Evolutionary conservation across 257 asterid genomes (phyloP).

Genomic region (Jaltomata sinuosa): DNA sequence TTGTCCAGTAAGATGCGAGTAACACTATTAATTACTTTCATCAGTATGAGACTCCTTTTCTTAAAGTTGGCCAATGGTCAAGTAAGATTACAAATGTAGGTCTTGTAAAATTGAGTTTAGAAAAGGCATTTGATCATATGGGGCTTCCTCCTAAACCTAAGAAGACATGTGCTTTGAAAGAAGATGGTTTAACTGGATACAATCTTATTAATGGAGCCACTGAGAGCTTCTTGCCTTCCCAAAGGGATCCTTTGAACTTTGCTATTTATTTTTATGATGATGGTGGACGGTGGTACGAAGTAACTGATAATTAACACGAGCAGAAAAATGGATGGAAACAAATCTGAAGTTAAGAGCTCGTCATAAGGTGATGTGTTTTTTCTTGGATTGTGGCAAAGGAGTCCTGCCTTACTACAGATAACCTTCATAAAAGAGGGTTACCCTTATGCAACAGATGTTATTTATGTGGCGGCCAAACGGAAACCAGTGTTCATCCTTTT

Average conservation of each 20-base stretch:
- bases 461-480: neutral
- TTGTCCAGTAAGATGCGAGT: neutral
- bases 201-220: neutral
- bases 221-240: neutral
- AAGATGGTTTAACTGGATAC: neutral
- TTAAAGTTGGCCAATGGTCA: neutral
- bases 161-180: neutral
- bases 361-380: neutral
- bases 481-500: neutral
- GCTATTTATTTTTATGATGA: neutral
- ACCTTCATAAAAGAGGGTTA: neutral
- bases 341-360: neutral
- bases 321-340: neutral
- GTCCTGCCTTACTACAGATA: neutral
- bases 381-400: neutral
- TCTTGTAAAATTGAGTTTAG: neutral
- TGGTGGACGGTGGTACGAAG: neutral
- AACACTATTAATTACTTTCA: neutral
- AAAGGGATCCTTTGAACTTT: neutral
- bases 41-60: neutral
- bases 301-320: neutral
- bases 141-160: neutral
- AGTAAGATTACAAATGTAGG: neutral
- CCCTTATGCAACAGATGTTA: neutral
- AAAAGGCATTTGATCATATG: neutral